Evolutionary conservation across 345 rosid genomes (phyloP).

Genomic region (Lepidium didymum): DNA sequence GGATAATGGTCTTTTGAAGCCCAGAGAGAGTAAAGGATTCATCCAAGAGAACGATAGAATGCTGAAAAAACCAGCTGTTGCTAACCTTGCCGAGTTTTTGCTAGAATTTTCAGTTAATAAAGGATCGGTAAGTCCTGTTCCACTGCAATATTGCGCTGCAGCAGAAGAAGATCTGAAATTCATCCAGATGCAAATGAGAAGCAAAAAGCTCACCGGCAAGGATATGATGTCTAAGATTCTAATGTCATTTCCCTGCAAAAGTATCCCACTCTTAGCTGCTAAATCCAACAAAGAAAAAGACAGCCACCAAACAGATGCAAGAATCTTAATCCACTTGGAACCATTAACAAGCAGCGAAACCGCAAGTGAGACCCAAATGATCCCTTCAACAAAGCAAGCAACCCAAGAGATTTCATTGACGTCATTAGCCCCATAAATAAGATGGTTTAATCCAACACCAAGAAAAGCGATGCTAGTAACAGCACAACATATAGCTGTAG

Average conservation of each 20-base stretch:
- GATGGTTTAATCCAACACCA: conserved; percentile 36
- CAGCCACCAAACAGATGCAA: conserved; percentile 63
- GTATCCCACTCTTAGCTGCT: conserved; percentile 33
- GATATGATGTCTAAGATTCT: conserved; percentile 32
- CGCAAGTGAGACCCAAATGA: conserved; percentile 53
- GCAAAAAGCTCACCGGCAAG: conserved; percentile 45
- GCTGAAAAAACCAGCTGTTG: conserved; percentile 44
- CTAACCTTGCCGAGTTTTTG: conserved; percentile 23
- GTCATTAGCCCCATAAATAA: conserved; percentile 5
- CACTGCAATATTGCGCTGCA: conserved; percentile 6
- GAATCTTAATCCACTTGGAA: conserved; percentile 37
- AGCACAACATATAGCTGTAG: conserved; percentile 39
- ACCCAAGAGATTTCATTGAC: conserved; percentile 22
- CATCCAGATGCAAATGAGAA: conserved; percentile 49
- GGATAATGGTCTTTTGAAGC: conserved; percentile 48
- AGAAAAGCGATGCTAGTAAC: conserved; percentile 35
- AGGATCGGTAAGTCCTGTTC: conserved; percentile 38
- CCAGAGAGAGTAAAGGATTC: conserved; percentile 49
- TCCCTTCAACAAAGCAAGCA: conserved; percentile 40
- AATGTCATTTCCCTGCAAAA: conserved; percentile 30
- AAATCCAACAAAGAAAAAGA: conserved; percentile 40
- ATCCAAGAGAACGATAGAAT: conserved; percentile 58
- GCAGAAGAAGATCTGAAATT: conserved; percentile 21
- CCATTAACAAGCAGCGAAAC: conserved; percentile 50
- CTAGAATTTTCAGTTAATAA: conserved; percentile 29